Conservation (phyloP, 2,329 filamentous ascomycete species). For the Colletotrichum liaoningense region DNA sequence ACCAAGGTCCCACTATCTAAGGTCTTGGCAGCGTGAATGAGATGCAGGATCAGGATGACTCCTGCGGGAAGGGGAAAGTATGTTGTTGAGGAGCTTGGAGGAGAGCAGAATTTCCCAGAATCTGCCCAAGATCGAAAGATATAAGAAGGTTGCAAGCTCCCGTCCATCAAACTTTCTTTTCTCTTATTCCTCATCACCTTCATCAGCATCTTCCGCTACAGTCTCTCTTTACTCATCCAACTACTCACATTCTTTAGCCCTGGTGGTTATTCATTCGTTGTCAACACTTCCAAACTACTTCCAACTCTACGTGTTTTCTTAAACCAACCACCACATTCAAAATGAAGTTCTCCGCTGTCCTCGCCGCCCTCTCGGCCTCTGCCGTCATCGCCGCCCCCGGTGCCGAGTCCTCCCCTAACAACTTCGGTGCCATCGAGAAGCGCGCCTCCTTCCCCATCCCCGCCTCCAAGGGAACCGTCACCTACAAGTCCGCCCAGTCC, state of each 20-base stretch:
- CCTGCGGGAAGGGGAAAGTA: slow-evolving; percentile 1
- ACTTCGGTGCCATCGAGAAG: slow-evolving; percentile 34
- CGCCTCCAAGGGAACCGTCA: slow-evolving; percentile 42
- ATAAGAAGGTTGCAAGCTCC: slow-evolving; percentile 28
- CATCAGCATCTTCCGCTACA: slow-evolving; percentile 30
- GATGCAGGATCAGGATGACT: slow-evolving; percentile 14
- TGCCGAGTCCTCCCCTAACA: slow-evolving; percentile 26
- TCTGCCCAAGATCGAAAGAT: not conserved
- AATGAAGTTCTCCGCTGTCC: slow-evolving; percentile 41
- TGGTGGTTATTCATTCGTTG: slow-evolving; percentile 35
- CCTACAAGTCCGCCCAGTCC: slow-evolving; percentile 36
- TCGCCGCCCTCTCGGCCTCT: slow-evolving; percentile 38
- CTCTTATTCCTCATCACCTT: slow-evolving; percentile 11
- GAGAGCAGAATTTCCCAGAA: not conserved
- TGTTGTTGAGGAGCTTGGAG: not conserved
- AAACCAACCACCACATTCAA: slow-evolving; percentile 33
- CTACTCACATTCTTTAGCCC: slow-evolving; percentile 41
- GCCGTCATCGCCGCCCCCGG: slow-evolving; percentile 38
- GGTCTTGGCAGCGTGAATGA: slow-evolving; percentile 15
- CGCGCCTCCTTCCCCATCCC: slow-evolving; percentile 43
- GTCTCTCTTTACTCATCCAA: slow-evolving; percentile 42
- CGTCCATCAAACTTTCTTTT: not conserved
- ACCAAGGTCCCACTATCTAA: slow-evolving; percentile 1
- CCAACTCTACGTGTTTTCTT: slow-evolving; percentile 22
- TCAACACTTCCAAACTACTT: slow-evolving; percentile 15